Conservation (phyloP, 1,139 yeast genomes). For the Candida buenavistaensis region DNA sequence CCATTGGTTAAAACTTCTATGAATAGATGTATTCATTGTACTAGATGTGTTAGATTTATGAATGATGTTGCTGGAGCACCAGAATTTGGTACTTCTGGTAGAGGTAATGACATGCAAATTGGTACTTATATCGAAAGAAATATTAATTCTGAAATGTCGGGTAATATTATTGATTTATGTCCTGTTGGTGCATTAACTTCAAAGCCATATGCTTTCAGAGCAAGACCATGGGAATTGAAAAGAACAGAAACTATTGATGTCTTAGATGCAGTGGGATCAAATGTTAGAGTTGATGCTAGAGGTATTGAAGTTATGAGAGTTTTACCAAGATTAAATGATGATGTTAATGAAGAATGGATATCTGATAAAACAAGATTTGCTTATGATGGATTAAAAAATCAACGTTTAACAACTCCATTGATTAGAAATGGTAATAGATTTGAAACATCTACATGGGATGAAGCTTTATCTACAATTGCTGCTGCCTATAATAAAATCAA, state of each 20-base stretch:
- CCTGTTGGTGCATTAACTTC: slow-evolving; percentile 93
- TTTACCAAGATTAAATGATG: slow-evolving; percentile 83
- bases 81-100: slow-evolving; percentile 84
- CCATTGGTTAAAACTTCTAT: slow-evolving; percentile 87
- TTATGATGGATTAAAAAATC: slow-evolving; percentile 83
- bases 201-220: slow-evolving; percentile 87
- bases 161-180: slow-evolving; percentile 85
- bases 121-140: slow-evolving; percentile 88
- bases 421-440: slow-evolving; percentile 71
- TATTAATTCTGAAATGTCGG: slow-evolving; percentile 82
- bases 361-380: slow-evolving; percentile 87
- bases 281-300: slow-evolving; percentile 81
- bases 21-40: slow-evolving; percentile 94
- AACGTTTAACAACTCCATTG: slow-evolving; percentile 81
- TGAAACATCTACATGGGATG: slow-evolving; percentile 85
- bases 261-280: slow-evolving; percentile 80
- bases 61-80: slow-evolving; percentile 94
- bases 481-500: slow-evolving; percentile 57
- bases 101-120: slow-evolving; percentile 91
- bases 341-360: slow-evolving; percentile 90
- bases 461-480: slow-evolving; percentile 72
- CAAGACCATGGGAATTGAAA: slow-evolving; percentile 93
- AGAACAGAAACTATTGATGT: slow-evolving; percentile 89
- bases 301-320: slow-evolving; percentile 90
- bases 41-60: slow-evolving; percentile 87